These are phyloP conservation scores for Mycena crocata DNA, from an alignment of 768 basidiomycete genomes.

Conservation along the genomic window DNA sequence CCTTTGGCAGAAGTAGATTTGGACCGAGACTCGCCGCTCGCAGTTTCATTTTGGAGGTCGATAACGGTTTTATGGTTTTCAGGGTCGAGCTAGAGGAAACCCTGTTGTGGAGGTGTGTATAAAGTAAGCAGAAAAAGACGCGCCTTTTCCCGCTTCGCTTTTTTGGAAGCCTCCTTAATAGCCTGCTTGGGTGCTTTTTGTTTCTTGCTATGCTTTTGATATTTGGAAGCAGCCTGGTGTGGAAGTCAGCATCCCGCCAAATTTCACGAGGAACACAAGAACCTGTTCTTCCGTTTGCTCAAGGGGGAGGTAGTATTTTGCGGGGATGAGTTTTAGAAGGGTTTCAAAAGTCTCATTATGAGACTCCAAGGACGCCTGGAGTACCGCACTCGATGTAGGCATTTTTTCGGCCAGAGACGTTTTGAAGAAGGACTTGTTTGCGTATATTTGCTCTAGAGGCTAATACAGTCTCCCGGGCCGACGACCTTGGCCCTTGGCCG, in stretches of 20 bases:
- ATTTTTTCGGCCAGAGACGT: slow-evolving; percentile 41
- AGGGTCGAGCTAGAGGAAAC: slow-evolving; percentile 81
- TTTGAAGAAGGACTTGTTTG: slow-evolving; percentile 10
- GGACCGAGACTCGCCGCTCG: slow-evolving; percentile 33
- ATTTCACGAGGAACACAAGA: slow-evolving; percentile 7
- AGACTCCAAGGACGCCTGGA: slow-evolving; percentile 75
- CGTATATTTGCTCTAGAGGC: too few relatives aligned
- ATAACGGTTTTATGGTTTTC: slow-evolving; percentile 82
- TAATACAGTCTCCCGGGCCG: too few relatives aligned
- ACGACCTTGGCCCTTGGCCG: too few relatives aligned
- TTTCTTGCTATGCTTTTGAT: slow-evolving; percentile 91
- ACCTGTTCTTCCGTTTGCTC: slow-evolving; percentile 79
- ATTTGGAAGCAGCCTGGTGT: slow-evolving; percentile 68
- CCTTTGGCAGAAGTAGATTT: slow-evolving; percentile 47
- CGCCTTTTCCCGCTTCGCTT: slow-evolving; percentile 90
- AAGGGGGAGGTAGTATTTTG: slow-evolving; percentile 85
- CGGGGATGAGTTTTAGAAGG: slow-evolving; percentile 86
- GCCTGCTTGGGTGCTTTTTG: slow-evolving; percentile 86
- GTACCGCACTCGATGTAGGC: slow-evolving; percentile 59
- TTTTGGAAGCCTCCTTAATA: slow-evolving; percentile 89
- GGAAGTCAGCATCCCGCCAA: slow-evolving; percentile 13
- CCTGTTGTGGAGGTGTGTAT: not conserved
- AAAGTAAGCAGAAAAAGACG: slow-evolving; percentile 27
- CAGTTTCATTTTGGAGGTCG: slow-evolving; percentile 76
- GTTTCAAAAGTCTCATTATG: slow-evolving; percentile 92